Conservation (phyloP, 306 rosid genomes). For the Casuarina cunninghamiana region DNA sequence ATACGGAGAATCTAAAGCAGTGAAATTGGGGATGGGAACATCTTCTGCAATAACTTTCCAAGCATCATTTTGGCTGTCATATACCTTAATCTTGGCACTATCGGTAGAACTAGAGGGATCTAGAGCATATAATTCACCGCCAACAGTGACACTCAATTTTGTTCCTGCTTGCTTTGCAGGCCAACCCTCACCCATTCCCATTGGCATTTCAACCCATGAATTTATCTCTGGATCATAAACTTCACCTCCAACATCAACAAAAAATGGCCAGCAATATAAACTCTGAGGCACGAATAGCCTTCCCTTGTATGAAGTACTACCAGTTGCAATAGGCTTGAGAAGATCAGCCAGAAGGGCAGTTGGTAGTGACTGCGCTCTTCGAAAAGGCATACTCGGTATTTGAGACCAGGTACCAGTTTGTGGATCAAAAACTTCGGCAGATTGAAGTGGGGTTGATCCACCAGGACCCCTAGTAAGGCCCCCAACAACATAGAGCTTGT, state of each 20-base stretch:
- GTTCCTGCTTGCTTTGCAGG: slow-evolving; percentile 57
- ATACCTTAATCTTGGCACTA: slow-evolving; percentile 40
- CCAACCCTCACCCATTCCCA: slow-evolving; percentile 52
- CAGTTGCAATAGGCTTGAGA: slow-evolving; percentile 52
- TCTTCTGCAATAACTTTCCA: slow-evolving; percentile 51
- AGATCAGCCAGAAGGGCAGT: slow-evolving; percentile 46
- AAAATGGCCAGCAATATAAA: slow-evolving; percentile 49
- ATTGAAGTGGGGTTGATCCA: slow-evolving; percentile 46
- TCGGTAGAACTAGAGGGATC: slow-evolving; percentile 45
- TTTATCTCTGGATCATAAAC: slow-evolving; percentile 42
- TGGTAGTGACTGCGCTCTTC: slow-evolving; percentile 40
- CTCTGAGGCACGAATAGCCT: slow-evolving; percentile 52
- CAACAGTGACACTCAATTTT: slow-evolving; percentile 35
- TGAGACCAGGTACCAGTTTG: slow-evolving; percentile 37
- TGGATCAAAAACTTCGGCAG: slow-evolving; percentile 49
- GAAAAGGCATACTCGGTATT: slow-evolving; percentile 50
- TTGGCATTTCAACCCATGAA: slow-evolving; percentile 50
- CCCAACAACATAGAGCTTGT: slow-evolving; percentile 49
- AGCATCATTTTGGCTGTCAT: slow-evolving; percentile 43
- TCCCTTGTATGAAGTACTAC: slow-evolving; percentile 47
- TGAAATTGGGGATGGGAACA: slow-evolving; percentile 40
- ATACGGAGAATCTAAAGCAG: slow-evolving; percentile 47
- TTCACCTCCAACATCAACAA: slow-evolving; percentile 51
- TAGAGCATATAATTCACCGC: slow-evolving; percentile 40
- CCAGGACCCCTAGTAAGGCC: slow-evolving; percentile 46